Evolutionary conservation across 2,329 filamentous ascomycete genomes (phyloP).

Genomic region (Penicillium italicum): DNA sequence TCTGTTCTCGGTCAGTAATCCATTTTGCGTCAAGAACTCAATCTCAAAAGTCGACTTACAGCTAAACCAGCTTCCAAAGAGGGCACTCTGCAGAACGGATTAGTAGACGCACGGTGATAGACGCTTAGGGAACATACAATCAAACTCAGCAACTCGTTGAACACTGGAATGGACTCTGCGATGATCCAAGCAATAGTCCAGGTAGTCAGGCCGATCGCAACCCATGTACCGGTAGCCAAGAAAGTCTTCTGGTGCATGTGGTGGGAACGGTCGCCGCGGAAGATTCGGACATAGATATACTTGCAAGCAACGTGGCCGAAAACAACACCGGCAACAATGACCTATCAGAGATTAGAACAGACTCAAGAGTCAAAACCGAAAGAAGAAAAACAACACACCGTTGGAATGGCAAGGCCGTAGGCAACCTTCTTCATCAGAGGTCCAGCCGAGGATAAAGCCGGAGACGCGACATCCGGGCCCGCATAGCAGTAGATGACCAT

Average conservation of each 20-base stretch:
- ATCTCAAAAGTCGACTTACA: conserved; percentile 35
- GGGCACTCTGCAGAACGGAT: conserved; percentile 37
- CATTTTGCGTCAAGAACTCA: too few species aligned
- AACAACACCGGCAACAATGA: conserved; percentile 59
- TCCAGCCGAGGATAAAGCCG: conserved; percentile 62
- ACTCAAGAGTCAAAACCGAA: too few species aligned
- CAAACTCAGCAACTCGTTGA: conserved; percentile 61
- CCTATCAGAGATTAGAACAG: conserved; percentile 36
- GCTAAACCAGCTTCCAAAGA: conserved; percentile 65
- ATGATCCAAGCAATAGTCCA: conserved; percentile 64
- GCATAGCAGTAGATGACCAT: conserved; percentile 65
- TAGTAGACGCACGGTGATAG: neutral
- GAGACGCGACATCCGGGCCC: conserved; percentile 58
- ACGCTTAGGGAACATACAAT: conserved; percentile 37
- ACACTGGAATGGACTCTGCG: conserved; percentile 64
- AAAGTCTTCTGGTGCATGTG: conserved; percentile 49
- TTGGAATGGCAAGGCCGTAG: conserved; percentile 64
- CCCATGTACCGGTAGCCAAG: conserved; percentile 54
- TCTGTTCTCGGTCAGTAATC: conserved; percentile 15
- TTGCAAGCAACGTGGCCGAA: conserved; percentile 63
- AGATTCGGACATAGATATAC: conserved; percentile 61
- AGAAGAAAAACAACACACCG: conserved; percentile 31
- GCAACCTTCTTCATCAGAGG: conserved; percentile 57
- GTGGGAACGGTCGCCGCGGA: conserved; percentile 51
- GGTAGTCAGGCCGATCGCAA: conserved; percentile 50